A percentile compares a stretch with the other conserved stretches of the same genome.
Evolutionary conservation across 2,329 filamentous ascomycete genomes (phyloP).

Genomic region (Diaporthe humulicola): DNA sequence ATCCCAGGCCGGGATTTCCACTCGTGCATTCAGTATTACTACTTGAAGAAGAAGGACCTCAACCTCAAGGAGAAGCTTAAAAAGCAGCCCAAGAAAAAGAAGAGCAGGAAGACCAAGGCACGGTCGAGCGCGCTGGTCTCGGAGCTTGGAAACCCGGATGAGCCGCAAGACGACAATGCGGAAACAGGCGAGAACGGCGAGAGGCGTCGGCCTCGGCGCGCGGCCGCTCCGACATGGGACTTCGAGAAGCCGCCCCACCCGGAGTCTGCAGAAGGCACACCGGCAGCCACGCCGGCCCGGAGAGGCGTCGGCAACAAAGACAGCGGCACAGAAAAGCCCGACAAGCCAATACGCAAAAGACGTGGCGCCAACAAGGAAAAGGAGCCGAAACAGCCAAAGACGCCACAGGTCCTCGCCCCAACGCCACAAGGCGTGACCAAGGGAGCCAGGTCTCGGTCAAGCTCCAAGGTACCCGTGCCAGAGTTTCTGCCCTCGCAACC

Average conservation of each 20-base stretch:
- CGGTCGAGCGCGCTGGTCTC: slow-evolving; percentile 75
- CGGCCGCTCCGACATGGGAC: slow-evolving; percentile 79
- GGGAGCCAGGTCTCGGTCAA: slow-evolving; percentile 66
- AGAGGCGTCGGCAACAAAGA: slow-evolving; percentile 58
- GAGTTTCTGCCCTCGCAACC: slow-evolving; percentile 55
- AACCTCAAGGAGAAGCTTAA: slow-evolving; percentile 83
- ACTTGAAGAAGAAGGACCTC: slow-evolving; percentile 80
- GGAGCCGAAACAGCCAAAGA: slow-evolving; percentile 50
- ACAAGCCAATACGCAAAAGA: slow-evolving; percentile 57
- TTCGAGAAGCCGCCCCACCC: slow-evolving; percentile 65
- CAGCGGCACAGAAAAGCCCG: slow-evolving; percentile 58
- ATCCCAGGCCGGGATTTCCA: slow-evolving; percentile 79
- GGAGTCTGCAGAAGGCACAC: slow-evolving; percentile 51
- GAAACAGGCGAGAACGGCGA: slow-evolving; percentile 72
- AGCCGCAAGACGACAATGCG: slow-evolving; percentile 67
- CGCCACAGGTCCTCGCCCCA: slow-evolving; percentile 60
- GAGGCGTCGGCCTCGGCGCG: slow-evolving; percentile 71
- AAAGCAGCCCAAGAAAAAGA: slow-evolving; percentile 71
- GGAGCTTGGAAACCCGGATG: slow-evolving; percentile 72
- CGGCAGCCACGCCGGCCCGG: slow-evolving; percentile 69
- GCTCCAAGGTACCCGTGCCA: slow-evolving; percentile 61
- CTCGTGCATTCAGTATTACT: slow-evolving; percentile 88
- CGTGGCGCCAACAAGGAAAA: slow-evolving; percentile 53
- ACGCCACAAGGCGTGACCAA: slow-evolving; percentile 58
- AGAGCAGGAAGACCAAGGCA: slow-evolving; percentile 68